Evolutionary conservation across 305 asterid genomes (phyloP), one percentile per base, ranked within the genome.

Genomic region (Ajuga reptans): DNA sequence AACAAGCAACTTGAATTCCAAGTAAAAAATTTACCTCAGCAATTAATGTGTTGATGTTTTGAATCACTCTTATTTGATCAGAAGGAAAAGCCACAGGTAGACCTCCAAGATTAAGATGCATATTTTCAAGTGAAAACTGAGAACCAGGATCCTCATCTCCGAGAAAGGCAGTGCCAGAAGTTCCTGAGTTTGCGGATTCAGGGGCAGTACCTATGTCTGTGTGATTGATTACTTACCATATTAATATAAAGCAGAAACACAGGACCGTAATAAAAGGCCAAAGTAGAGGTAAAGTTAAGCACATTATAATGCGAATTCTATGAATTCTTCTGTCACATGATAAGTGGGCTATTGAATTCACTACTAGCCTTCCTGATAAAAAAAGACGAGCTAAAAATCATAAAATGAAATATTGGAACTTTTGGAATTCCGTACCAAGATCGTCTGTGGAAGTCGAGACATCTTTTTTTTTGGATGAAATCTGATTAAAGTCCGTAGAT

Each of bases 401-500:
- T 68, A 57, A 21, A 47, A 21, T 68, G 27, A 16, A 68, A 57
- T 46, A 36, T 14, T 6, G 54, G 55, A n/a, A 68, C 18, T 62
- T 69, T 70, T 37, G 39, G 47, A 61, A 59, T 53, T 41, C 47
- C 80, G 71, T 86, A 93, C 99, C 90, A 72, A 90, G 95, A 87
- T 89, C 94, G 80, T 86, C 95, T 8, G 99, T 93, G 62, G 96
- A 86, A 57, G 97, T 93, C 56, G 99, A 83, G 36, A 77, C 84
- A 74, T 90, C 95, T 74, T 81, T 79, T 73, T 78, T 84, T 45
- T 67, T 53, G 59, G 74, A 21, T 71, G 84, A 69, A 71, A 74
- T 80, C 84, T 80, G 79, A 82, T 71, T 81, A 57, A 79, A 64
- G 72, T 83, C 86, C 36, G 21, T 74, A 45, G 84, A 77, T 81